These are phyloP conservation scores for Melocanna baccifera DNA, from an alignment of 176 grass and related monocot species.

Conservation along the genomic window DNA sequence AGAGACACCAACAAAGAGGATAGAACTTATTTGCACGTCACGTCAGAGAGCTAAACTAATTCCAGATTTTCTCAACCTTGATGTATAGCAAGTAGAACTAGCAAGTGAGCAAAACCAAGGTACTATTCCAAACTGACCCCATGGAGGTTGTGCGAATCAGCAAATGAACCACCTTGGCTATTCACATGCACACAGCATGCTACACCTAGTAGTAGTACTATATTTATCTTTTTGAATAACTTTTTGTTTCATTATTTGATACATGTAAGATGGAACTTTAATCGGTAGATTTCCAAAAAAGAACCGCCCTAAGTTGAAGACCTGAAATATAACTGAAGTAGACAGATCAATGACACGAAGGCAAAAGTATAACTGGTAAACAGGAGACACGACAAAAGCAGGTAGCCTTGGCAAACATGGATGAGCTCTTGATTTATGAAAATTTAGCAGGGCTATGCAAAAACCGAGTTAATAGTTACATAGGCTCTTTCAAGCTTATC, in stretches of 20 bases:
- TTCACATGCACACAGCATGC: background rate
- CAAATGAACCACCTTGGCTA: background rate
- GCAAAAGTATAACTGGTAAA: background rate
- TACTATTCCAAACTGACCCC: background rate
- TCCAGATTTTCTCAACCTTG: background rate
- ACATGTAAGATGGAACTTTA: background rate
- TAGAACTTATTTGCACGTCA: background rate
- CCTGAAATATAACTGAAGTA: background rate
- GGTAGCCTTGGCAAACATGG: background rate
- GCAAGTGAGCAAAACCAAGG: background rate
- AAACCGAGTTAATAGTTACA: background rate
- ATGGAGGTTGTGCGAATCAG: background rate
- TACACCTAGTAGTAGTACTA: background rate
- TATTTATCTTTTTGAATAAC: background rate
- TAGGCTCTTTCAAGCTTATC: slow-evolving; percentile 18
- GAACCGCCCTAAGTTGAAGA: background rate
- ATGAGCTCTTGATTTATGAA: slow-evolving; percentile 15
- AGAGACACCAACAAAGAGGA: background rate
- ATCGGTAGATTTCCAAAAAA: background rate
- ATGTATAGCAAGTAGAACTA: slow-evolving; percentile 1
- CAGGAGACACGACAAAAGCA: background rate
- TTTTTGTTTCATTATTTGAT: background rate
- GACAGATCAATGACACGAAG: background rate
- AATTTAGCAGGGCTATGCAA: background rate
- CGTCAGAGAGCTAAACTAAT: background rate